Evolutionary conservation across 345 rosid genomes (phyloP).

Genomic region (Acer campestre): DNA sequence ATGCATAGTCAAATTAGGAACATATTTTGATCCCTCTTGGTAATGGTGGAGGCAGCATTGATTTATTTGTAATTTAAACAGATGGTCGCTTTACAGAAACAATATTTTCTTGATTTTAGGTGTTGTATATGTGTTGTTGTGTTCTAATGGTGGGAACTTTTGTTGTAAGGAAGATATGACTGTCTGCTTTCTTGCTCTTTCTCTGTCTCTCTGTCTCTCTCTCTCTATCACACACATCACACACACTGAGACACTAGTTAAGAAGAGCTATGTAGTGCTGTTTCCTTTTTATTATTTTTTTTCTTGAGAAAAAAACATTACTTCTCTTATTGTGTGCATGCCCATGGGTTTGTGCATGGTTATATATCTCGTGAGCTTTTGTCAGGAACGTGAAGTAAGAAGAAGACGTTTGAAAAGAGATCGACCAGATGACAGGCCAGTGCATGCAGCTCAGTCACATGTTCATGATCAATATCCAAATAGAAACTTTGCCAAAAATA

Average conservation of each 20-base stretch:
- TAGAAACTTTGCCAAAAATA: conserved; percentile 57
- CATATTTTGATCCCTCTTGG: background rate
- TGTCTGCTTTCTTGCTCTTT: background rate
- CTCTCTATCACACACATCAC: background rate
- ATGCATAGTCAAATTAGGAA: background rate
- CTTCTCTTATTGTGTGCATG: background rate
- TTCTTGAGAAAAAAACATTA: background rate
- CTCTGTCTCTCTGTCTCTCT: background rate
- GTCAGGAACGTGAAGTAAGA: conserved; percentile 97
- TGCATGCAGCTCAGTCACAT: conserved; percentile 51
- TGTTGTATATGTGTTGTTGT: background rate
- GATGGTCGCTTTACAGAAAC: background rate
- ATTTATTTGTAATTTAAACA: too few species aligned
- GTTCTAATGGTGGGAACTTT: background rate
- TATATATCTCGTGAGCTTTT: conserved; percentile 18
- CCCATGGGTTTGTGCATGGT: background rate
- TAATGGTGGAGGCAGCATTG: background rate
- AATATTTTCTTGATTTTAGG: background rate
- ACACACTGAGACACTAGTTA: background rate
- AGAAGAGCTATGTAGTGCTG: background rate
- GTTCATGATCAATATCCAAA: conserved; percentile 52
- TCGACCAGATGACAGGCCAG: conserved; percentile 54
- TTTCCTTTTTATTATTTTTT: background rate
- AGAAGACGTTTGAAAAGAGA: conserved; percentile 71
- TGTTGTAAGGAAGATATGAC: too few species aligned